Base-by-base conservation (phyloP, 2,329 filamentous ascomycete genomes). In the Cladophialophora psammophila region DNA sequence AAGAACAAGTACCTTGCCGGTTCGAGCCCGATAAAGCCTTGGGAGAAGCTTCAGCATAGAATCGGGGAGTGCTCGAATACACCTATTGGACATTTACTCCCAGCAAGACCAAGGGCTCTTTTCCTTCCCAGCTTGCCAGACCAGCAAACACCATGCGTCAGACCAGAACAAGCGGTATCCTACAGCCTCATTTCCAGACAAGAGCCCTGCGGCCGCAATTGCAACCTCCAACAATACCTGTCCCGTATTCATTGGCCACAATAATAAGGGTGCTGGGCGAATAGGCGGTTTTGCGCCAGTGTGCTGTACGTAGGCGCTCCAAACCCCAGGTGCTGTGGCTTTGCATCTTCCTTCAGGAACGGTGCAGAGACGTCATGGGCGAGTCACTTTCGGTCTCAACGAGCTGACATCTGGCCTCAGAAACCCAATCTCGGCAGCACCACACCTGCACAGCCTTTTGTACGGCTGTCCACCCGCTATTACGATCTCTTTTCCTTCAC, bases 251-350 rank as follows among this genome's bases (percentile, higher is more conserved):
- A 72, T 72, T 72, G 71, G 71, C 65, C 67, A 60, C 50, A 59
- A 71, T 65, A 71, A 65, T 54, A 64, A 69, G 56, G 63, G 70
- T 72, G 70, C 70, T 72, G 71, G 70, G 60, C 70, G 70, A 72
- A 73, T 72, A 69, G 65, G 66, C 62, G 40, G 55, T 64, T 67
- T 64, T 64, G 63, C 60, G 55, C 67, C 63, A 64, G 55, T 50
- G 40, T 60, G 50, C 32, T 60, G 42, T 36, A 40, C 36, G 61
- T 64, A 48, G 45, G 56, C 52, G 54, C 58, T 42, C 69, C 63
- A 63, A 66, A 58, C 61, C 36, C 56, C 60, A 55, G 65, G 59
- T 67, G 66, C 48, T 62, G 45, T 52, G 68, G 56, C 60, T 66
- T 31, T 53, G 15, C 38, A 32, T 20, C 45, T 50, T 55, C 53